Base-by-base conservation (phyloP, 192 early-diverging fungal species). In the Coemansia sp. region DNA sequence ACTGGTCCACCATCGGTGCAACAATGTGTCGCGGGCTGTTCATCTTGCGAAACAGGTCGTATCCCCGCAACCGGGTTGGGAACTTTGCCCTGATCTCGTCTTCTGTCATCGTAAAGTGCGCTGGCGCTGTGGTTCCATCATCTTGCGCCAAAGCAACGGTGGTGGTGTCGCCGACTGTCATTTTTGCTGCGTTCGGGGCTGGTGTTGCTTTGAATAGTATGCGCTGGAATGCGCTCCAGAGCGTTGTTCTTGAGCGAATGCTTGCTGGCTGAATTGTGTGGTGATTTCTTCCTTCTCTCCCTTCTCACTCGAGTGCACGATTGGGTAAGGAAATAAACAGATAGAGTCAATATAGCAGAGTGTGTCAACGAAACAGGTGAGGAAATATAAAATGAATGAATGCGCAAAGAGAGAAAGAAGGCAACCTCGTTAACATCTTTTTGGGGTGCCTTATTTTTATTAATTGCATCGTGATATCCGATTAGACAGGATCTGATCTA, bases 1-100 rank as follows among this genome's bases (percentile, higher is more conserved):
- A 95, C 76, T 97, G 94, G 70, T 97, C 96, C 10, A 98, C 97
- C 97, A 98, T 98, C 3, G 96, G 96, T 0, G 93, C 96, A 3
- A 97, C 90, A 40, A 98, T 84, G 71, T 88, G 80, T 63, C 88
- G 87, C 13, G 95, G 93, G 42, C 86, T 89, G 40, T 85, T 78
- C 21, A 98, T 84, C 52, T 87, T 79, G 50, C 70, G 71, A 77
- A 85, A 96, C 70, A 96, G 90, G 15, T 94, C 94, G 74, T 86
- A 98, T 7, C 92, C 93, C 49, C 79, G 65, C 32, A 90, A 81
- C 57, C 95, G 94, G 50, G 63, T 44, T 38, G 79, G 76, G 54
- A 79, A 79, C 63, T 84, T 84, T 56, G 73, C 71, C 19, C 40
- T 64, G 59, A 79, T 70, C 70, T 84, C 81, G 45, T 79, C 81